Base-by-base conservation (phyloP, 306 rosid genomes). In the Bauhinia variegata region DNA sequence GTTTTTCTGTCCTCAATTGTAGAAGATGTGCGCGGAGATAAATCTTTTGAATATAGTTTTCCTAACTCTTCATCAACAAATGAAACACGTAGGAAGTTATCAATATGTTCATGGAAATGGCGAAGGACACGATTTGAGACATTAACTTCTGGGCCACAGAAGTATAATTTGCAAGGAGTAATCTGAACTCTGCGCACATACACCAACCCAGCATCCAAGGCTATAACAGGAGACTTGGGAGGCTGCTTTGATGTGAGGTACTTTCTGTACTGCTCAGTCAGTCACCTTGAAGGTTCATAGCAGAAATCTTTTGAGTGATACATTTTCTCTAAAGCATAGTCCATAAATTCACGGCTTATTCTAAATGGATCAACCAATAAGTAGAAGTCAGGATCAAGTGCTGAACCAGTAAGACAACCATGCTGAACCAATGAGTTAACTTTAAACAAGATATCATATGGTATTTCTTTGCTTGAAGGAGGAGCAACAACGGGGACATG, bases 401-500 rank as follows among this genome's bases (percentile, higher is more conserved):
- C 17, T 32, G 89, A 82, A 63, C 89, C 84, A 3, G 86, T 30
- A 64, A 81, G 83, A 64, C 72, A 81, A 12, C 89, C 89, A 1
- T 61, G 47, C 62, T 86, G 92, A 66, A 86, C 72, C 74, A 87
- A 57, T 33, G 54, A 47, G 33, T 87, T 90, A 60, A 88, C 47
- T 71, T 84, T 80, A 71, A 88, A 86, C 53, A 88, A 23, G 38
- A 84, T 80, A 16, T 57, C 73, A 75, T 51, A 86, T 11, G 96
- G 91, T 64, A 90, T 72, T 67, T 58, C 38, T 63, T 83, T 11
- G 16, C 55, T 82, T 13, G 49, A 49, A 38, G 91, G 84, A 73
- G 95, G 78, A 57, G 60, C 61, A 63, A 90, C 85, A 65, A 85
- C 36, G 8, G 92, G 92, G 4, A 84, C 89, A 8, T 87, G 66